phyloP scores from a whole-genome alignment of 164 flowering plant genomes.

The Vitis vinifera region ASM3070453v1 NC_081815.1:15028501-15029000 shows the following conservation, averaged over 20 bases:
- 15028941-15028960: slow-evolving; percentile 81
- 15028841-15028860: neutral
- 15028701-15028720: too few species aligned
- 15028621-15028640: slow-evolving; percentile 31
- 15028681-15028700: too few species aligned
- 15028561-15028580: slow-evolving; percentile 75
- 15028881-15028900: neutral
- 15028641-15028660: neutral
- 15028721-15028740: slow-evolving; percentile 65
- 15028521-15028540: neutral
- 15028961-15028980: slow-evolving; percentile 68
- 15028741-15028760: slow-evolving; percentile 94
- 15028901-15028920: slow-evolving; percentile 36
- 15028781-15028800: neutral
- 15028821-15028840: too few species aligned
- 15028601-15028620: slow-evolving; percentile 94
- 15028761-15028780: slow-evolving; percentile 42
- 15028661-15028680: neutral
- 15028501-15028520: neutral
- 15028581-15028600: slow-evolving; percentile 91
- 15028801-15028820: neutral
- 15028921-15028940: slow-evolving; percentile 63
- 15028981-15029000: slow-evolving; percentile 42
- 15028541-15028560: slow-evolving; percentile 75
- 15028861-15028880: neutral